A percentile compares a stretch with the other conserved stretches of the same genome.
Evolutionary conservation across 2,329 filamentous ascomycete species (phyloP).

Genomic region (Ophiostoma perfectum): DNA sequence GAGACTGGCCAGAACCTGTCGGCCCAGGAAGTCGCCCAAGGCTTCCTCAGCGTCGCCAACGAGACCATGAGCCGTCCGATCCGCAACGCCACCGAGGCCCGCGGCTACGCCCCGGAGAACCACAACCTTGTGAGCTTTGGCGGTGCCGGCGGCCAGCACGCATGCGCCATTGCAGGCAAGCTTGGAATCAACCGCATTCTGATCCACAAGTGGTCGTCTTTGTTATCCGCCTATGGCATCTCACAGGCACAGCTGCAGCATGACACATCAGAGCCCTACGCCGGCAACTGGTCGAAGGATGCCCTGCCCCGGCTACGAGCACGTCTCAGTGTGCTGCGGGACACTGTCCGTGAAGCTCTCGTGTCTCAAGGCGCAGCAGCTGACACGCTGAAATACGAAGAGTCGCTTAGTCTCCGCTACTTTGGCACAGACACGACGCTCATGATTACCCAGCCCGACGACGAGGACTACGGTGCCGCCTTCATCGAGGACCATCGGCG

Average conservation of each 20-base stretch:
- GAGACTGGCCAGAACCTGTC: slow-evolving; percentile 44
- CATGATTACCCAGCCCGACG: slow-evolving; percentile 66
- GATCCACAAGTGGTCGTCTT: slow-evolving; percentile 78
- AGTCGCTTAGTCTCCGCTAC: slow-evolving; percentile 75
- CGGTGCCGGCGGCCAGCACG: slow-evolving; percentile 85
- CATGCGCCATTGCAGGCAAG: slow-evolving; percentile 77
- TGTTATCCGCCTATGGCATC: slow-evolving; percentile 88
- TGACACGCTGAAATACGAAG: not conserved
- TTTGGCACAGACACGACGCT: slow-evolving; percentile 83
- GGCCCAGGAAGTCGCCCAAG: slow-evolving; percentile 59
- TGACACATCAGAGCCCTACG: slow-evolving; percentile 11
- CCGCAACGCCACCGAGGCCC: slow-evolving; percentile 83
- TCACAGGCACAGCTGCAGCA: slow-evolving; percentile 54
- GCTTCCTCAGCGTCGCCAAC: slow-evolving; percentile 64
- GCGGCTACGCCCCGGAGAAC: slow-evolving; percentile 82
- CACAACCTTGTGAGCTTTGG: slow-evolving; percentile 87
- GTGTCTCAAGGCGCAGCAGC: slow-evolving; percentile 23
- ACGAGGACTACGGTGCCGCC: slow-evolving; percentile 75
- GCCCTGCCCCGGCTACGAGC: slow-evolving; percentile 3
- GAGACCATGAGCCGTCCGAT: slow-evolving; percentile 74
- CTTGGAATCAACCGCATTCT: slow-evolving; percentile 80
- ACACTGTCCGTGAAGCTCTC: slow-evolving; percentile 62
- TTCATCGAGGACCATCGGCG: slow-evolving; percentile 84
- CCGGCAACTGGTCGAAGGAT: slow-evolving; percentile 9
- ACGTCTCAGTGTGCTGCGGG: slow-evolving; percentile 56